phyloP scores from a whole-genome alignment of 2,329 filamentous ascomycete species.

The Diaporthe velutina region DNA sequence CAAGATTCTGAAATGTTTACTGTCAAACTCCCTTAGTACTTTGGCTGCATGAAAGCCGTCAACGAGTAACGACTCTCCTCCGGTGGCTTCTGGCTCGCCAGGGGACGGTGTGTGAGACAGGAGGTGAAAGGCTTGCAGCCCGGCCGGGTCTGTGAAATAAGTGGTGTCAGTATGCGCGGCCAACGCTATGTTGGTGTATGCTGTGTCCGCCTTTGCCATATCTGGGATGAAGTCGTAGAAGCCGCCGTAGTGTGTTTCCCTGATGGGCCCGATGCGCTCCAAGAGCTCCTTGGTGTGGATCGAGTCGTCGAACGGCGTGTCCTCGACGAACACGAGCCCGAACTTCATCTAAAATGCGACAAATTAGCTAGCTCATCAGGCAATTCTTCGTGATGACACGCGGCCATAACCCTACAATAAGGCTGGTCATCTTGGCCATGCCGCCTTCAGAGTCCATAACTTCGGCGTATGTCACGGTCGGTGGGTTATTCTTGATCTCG shows the following conservation, averaged over 20 bases:
- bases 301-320: constrained; percentile 74
- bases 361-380: background rate
- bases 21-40: constrained; percentile 67
- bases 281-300: constrained; percentile 81
- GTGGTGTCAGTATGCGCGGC: constrained; percentile 93
- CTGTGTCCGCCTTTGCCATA: constrained; percentile 88
- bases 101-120: constrained; percentile 79
- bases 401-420: constrained; percentile 66
- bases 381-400: too few relatives aligned
- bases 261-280: constrained; percentile 86
- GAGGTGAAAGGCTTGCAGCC: constrained; percentile 92
- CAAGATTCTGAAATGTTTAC: constrained; percentile 69
- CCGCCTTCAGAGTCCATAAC: constrained; percentile 70
- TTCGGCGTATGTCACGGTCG: constrained; percentile 70
- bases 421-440: constrained; percentile 72
- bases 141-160: constrained; percentile 93
- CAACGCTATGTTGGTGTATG: constrained; percentile 88
- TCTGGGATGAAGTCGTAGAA: constrained; percentile 89
- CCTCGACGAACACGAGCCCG: constrained; percentile 84
- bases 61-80: constrained; percentile 85
- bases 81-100: constrained; percentile 55
- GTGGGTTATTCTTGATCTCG: constrained; percentile 59
- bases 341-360: constrained; percentile 65
- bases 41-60: constrained; percentile 85
- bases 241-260: constrained; percentile 89